Conservation (phyloP, 2,329 filamentous ascomycete genomes). For the Penicillium sp. region DNA sequence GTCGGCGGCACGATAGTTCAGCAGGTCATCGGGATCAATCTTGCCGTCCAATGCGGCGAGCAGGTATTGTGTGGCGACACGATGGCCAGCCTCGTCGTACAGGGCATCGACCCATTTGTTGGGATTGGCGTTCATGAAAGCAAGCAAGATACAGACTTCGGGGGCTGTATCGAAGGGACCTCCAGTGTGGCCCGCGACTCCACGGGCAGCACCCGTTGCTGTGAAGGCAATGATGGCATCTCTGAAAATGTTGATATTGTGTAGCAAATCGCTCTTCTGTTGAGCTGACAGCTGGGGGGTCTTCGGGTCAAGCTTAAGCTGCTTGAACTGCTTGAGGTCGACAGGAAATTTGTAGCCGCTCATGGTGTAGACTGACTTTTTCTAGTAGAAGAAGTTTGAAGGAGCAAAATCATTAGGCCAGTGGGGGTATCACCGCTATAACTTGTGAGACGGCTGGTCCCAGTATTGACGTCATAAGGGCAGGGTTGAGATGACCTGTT, state of each 20-base stretch:
- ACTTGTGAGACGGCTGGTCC: not conserved
- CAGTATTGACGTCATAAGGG: constrained; percentile 4
- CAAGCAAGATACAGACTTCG: constrained; percentile 41
- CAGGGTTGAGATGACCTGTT: constrained; percentile 1
- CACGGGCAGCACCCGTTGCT: constrained; percentile 38
- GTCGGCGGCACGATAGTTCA: constrained; percentile 41
- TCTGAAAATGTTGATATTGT: constrained; percentile 40
- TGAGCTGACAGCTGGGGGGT: constrained; percentile 33
- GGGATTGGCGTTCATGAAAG: constrained; percentile 35
- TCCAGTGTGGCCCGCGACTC: constrained; percentile 40
- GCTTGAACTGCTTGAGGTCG: constrained; percentile 36
- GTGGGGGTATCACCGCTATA: not conserved
- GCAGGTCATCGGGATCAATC: constrained; percentile 39
- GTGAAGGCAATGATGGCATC: constrained; percentile 43
- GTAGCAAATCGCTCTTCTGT: constrained; percentile 37
- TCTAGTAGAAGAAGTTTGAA: not conserved
- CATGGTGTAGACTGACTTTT: constrained; percentile 1
- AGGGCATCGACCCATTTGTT: constrained; percentile 34
- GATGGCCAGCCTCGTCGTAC: constrained; percentile 41
- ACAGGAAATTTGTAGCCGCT: constrained; percentile 29
- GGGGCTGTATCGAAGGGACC: constrained; percentile 42
- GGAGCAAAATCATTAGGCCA: not conserved
- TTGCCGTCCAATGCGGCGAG: constrained; percentile 38
- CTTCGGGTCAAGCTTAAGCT: constrained; percentile 34
- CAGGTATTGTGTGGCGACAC: constrained; percentile 43